Conservation (phyloP, 1,284 basidiomycete species). For the Rugosomyces carneus region DNA sequence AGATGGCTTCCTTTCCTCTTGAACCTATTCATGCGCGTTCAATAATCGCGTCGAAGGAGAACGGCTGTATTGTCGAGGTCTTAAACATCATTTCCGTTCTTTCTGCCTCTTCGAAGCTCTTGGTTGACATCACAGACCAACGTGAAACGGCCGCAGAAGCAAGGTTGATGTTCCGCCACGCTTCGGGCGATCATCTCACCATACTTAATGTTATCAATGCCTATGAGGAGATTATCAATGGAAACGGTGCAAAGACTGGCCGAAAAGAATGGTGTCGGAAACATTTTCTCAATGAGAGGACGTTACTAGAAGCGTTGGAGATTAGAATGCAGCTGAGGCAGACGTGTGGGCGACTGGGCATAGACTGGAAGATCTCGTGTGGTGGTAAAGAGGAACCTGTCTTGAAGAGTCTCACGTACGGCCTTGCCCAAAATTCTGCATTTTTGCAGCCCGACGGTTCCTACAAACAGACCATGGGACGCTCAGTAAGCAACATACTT, state of each 20-base stretch:
- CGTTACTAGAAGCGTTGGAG: constrained; percentile 77
- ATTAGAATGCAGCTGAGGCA: constrained; percentile 78
- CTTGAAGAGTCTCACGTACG: constrained; percentile 62
- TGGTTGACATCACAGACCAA: constrained; percentile 64
- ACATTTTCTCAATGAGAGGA: constrained; percentile 82
- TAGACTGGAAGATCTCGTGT: constrained; percentile 55
- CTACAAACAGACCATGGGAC: constrained; percentile 80
- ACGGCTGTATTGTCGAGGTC: constrained; percentile 68
- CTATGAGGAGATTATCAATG: constrained; percentile 51
- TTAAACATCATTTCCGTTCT: constrained; percentile 77
- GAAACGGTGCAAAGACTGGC: constrained; percentile 34
- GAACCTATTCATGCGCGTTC: constrained; percentile 79
- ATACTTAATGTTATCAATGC: constrained; percentile 80
- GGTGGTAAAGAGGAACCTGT: constrained; percentile 56
- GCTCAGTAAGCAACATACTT: constrained; percentile 50
- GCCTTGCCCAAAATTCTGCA: constrained; percentile 79
- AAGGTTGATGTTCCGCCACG: constrained; percentile 73
- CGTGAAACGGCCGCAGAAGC: constrained; percentile 68
- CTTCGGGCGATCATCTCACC: constrained; percentile 88
- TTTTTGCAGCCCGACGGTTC: constrained; percentile 77
- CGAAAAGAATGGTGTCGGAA: constrained; percentile 76
- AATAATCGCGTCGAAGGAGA: constrained; percentile 65
- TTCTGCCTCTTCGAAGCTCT: constrained; percentile 71
- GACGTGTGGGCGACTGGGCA: constrained; percentile 55
- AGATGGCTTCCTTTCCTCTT: constrained; percentile 82